phyloP scores from a whole-genome alignment of 805 yeast species.

The Millerago galiae region DNA sequence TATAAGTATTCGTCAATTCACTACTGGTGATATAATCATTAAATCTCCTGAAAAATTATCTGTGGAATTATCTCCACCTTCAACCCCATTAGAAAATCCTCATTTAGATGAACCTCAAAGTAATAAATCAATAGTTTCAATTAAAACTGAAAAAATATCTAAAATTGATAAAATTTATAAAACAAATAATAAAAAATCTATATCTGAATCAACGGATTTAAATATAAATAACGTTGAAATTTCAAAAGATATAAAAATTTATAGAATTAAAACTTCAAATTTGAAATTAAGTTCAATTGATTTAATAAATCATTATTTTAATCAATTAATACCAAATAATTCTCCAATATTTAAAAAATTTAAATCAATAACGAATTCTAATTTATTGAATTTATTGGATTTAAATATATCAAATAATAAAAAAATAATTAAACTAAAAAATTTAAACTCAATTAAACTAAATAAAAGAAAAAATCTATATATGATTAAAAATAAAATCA shows the following conservation, averaged over 20 bases:
- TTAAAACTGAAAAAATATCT: too few species aligned
- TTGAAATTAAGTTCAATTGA: slow-evolving; percentile 16
- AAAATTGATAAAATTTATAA: too few species aligned
- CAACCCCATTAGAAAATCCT: slow-evolving; percentile 16
- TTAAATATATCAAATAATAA: slow-evolving; percentile 29
- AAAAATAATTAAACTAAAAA: slow-evolving; percentile 24
- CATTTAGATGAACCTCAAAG: too few species aligned
- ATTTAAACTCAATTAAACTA: slow-evolving; percentile 23
- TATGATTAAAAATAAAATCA: slow-evolving; percentile 24
- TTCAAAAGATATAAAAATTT: slow-evolving; percentile 17
- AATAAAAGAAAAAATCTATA: slow-evolving; percentile 25
- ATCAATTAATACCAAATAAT: slow-evolving; percentile 5
- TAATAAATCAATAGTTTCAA: too few species aligned
- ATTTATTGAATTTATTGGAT: slow-evolving; percentile 30
- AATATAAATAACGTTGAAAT: neutral
- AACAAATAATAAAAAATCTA: neutral
- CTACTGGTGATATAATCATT: slow-evolving; percentile 9
- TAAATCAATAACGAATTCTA: slow-evolving; percentile 17
- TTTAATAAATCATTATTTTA: slow-evolving; percentile 14
- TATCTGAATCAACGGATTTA: neutral
- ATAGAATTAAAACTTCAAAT: slow-evolving; percentile 17
- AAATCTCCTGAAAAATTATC: slow-evolving; percentile 11
- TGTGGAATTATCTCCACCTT: too few species aligned
- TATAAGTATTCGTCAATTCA: slow-evolving; percentile 7
- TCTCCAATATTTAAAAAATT: slow-evolving; percentile 14